Evolutionary conservation across 345 rosid species (phyloP).

Genomic region (Conringia planisiliqua): DNA sequence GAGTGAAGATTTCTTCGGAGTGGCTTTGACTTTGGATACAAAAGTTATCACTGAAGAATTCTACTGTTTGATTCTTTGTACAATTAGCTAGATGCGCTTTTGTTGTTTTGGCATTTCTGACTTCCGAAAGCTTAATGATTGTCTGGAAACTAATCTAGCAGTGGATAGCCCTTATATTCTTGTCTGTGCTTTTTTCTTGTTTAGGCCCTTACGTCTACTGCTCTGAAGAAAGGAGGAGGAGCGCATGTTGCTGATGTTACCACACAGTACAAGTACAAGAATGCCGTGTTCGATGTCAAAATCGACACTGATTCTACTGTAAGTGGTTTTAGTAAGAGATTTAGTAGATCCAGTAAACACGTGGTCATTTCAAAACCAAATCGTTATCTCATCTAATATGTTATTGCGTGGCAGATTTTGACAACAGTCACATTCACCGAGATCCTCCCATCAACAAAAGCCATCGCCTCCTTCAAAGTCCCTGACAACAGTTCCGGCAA

Average conservation of each 20-base stretch:
- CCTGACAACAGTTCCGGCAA: slow-evolving; percentile 77
- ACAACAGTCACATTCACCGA: slow-evolving; percentile 66
- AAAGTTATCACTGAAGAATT: not conserved
- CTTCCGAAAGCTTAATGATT: not conserved
- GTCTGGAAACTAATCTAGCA: not conserved
- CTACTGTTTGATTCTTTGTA: not conserved
- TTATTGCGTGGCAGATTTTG: slow-evolving; percentile 48
- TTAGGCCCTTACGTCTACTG: slow-evolving; percentile 83
- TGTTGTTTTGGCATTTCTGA: not conserved
- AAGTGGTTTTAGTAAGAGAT: slow-evolving; percentile 25
- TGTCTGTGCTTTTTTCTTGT: slow-evolving; percentile 1
- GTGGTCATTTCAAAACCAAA: not conserved
- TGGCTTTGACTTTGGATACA: slow-evolving; percentile 2
- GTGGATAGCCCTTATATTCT: not conserved
- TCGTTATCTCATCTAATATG: not conserved
- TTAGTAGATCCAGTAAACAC: not conserved
- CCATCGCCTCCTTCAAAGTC: slow-evolving; percentile 72
- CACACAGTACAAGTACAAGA: slow-evolving; percentile 74
- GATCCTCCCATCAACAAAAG: slow-evolving; percentile 78
- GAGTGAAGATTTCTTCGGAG: not conserved
- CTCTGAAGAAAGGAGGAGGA: slow-evolving; percentile 80
- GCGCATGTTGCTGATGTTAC: slow-evolving; percentile 74
- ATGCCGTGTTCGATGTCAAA: slow-evolving; percentile 67
- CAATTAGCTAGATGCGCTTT: not conserved
- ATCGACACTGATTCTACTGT: slow-evolving; percentile 83